phyloP scores from a whole-genome alignment of 257 asterid species.

The Rehmannia glutinosa region DNA sequence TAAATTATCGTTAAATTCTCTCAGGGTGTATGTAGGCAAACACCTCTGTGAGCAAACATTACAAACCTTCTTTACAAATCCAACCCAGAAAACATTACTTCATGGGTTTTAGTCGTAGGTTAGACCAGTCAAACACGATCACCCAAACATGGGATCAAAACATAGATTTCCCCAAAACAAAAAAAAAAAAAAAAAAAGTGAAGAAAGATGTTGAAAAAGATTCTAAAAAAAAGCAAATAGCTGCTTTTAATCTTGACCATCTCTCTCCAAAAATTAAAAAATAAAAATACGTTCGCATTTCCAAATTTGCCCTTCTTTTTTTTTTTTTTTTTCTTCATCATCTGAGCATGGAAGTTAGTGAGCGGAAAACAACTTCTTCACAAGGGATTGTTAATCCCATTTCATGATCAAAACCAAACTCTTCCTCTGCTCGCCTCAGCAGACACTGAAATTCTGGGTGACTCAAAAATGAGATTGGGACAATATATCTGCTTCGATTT shows the following conservation, averaged over 20 bases:
- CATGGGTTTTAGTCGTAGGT: conserved; percentile 14
- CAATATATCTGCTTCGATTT: conserved; percentile 39
- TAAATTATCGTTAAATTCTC: conserved; percentile 18
- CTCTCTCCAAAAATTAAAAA: conserved; percentile 32
- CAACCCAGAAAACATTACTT: background rate
- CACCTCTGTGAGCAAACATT: conserved; percentile 25
- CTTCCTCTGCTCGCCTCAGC: too few species aligned
- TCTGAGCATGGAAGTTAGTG: conserved; percentile 32
- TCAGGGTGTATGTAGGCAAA: conserved; percentile 14
- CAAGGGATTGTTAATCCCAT: conserved; percentile 48
- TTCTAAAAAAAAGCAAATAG: too few species aligned
- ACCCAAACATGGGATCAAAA: too few species aligned
- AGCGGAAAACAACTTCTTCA: conserved; percentile 38
- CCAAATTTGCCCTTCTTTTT: too few species aligned
- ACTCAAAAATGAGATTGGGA: conserved; percentile 41
- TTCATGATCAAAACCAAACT: conserved; percentile 45
- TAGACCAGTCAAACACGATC: background rate
- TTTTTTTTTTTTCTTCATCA: too few species aligned
- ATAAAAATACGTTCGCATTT: too few species aligned
- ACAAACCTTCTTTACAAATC: conserved; percentile 20
- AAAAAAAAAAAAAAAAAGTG: too few species aligned
- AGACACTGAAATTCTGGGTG: conserved; percentile 49
- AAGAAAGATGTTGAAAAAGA: too few species aligned
- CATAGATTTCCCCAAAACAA: too few species aligned
- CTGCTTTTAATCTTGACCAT: conserved; percentile 28